phyloP scores from a whole-genome alignment of 176 grass and related monocot species.

The Phoenix roebelenii region DNA sequence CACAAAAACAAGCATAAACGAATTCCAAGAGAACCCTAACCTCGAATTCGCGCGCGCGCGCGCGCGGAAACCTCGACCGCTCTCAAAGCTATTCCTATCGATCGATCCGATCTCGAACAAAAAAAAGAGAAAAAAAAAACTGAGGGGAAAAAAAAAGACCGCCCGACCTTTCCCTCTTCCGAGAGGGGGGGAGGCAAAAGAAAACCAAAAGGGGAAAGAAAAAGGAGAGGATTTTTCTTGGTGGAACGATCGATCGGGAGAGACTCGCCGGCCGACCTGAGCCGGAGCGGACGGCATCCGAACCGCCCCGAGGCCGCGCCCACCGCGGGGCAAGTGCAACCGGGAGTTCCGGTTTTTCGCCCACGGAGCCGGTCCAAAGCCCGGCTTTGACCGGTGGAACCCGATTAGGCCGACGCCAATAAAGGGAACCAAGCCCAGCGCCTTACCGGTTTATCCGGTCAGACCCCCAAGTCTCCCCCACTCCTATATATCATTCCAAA shows the following conservation, averaged over 20 bases:
- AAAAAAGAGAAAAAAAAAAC: too few species aligned
- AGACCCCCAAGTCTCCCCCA: background rate
- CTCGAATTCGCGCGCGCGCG: too few species aligned
- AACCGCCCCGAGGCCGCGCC: background rate
- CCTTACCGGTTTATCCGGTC: constrained; percentile 7
- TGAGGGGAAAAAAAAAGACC: too few species aligned
- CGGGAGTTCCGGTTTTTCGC: constrained; percentile 3
- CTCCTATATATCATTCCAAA: constrained; percentile 13
- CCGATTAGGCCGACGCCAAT: background rate
- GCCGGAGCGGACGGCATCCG: constrained; percentile 9
- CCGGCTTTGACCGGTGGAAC: background rate
- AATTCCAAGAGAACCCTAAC: too few species aligned
- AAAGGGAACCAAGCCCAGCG: background rate
- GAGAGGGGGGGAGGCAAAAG: too few species aligned
- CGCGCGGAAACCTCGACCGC: too few species aligned
- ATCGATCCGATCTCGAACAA: too few species aligned
- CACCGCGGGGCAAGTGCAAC: background rate
- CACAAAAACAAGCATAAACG: too few species aligned
- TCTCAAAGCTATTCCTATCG: too few species aligned
- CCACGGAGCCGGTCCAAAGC: background rate
- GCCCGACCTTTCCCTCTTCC: too few species aligned
- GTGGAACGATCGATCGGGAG: background rate
- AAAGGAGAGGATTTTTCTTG: background rate
- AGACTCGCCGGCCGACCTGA: constrained; percentile 12
- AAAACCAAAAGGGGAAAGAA: background rate